These are phyloP conservation scores for Daldinia bambusicola DNA, from an alignment of 495 filamentous ascomycete genomes.

Conservation along the genomic window DNA sequence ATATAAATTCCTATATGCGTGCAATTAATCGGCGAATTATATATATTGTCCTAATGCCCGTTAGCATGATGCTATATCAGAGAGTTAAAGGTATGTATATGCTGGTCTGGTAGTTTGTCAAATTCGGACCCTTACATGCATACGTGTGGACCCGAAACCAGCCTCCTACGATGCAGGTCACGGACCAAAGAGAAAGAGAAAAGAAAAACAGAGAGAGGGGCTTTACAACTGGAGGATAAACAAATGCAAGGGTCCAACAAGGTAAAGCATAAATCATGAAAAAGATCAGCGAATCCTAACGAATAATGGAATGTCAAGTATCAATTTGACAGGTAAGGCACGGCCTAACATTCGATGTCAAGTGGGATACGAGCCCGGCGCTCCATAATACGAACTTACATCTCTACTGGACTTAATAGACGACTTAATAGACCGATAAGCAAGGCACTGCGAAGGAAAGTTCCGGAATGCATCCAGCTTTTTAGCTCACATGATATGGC, in stretches of 20 bases:
- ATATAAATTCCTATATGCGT: not conserved
- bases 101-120: not conserved
- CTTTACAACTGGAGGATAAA: constrained; percentile 1
- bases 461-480: constrained; percentile 11
- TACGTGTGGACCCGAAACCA: not conserved
- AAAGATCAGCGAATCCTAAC: not conserved
- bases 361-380: not conserved
- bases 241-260: not conserved
- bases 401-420: not conserved
- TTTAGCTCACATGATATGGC: constrained; percentile 4
- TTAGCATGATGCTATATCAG: not conserved
- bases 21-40: not conserved
- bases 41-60: not conserved
- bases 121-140: not conserved
- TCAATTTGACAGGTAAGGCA: not conserved
- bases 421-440: not conserved
- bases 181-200: not conserved
- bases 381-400: not conserved
- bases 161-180: not conserved
- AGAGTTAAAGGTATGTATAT: not conserved
- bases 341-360: not conserved
- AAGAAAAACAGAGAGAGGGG: not conserved
- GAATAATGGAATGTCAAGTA: not conserved
- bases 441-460: not conserved
- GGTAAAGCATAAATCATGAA: not conserved